Base-by-base conservation (phyloP, 2,329 filamentous ascomycete genomes). In the Beauveria brongniartii region DNA sequence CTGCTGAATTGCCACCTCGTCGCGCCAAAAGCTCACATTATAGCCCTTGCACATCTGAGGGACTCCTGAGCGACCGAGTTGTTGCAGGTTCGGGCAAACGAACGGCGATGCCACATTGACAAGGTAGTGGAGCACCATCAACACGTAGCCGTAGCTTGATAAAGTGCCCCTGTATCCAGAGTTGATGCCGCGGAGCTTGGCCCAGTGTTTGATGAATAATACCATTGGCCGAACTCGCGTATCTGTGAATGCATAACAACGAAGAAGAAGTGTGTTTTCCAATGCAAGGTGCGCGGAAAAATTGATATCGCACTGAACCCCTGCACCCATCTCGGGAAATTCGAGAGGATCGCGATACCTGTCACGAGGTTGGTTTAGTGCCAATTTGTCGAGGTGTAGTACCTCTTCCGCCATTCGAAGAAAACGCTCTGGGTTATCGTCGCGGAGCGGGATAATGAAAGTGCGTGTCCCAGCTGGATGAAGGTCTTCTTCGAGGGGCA, bases 291-390 rank as follows among this genome's bases (percentile, higher is more conserved):
- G 85, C 20, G 92, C 92, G 1, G 89, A 89, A 70, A 96, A 96
- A 72, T 96, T 96, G 78, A 97, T 91, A 70, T 96, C 91, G 70
- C 90, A 94, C 70, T 92, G 90, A 16, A 93, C 89, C n/a, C 91
- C 91, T 30, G 88, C 83, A 4, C 87, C 87, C 9, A 78, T 77
- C 68, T 90, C 90, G 6, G 90, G 89, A 62, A 93, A 93, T 71
- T 94, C 91, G 2, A 95, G 81, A 26, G 78, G 77, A 67, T 87
- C 82, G 62, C 74, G 76, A 69, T 82, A 83, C 34, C 76, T 77
- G 65, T 85, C 80, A 61, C 77, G 77, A 5, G 81, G 76, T 63
- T 82, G 80, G 68, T 81, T 80, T 8, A 78, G 76, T 2, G 74
- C 66, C 66, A 82, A 72, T 47, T 73, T 76, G n/a, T 79, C 73